Percentiles rank a stretch among this genome's conserved stretches.
These are phyloP conservation scores for Pseudogymnoascus sp. DNA, from an alignment of 2,329 filamentous ascomycete genomes.

Conservation along the genomic window DNA sequence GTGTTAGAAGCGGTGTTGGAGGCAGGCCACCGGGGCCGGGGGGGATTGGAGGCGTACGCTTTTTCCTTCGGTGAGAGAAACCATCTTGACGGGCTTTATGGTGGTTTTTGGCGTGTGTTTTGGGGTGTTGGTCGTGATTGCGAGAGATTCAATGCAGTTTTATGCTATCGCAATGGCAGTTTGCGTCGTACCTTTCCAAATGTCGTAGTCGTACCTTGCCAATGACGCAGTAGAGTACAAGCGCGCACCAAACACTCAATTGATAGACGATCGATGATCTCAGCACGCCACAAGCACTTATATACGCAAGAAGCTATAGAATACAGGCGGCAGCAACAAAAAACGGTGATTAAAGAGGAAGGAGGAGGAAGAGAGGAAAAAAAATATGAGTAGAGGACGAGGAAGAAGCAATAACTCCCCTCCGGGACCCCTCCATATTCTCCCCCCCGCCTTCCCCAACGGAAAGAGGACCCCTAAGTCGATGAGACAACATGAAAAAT, in stretches of 20 bases:
- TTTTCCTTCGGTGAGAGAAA: slow-evolving; percentile 11
- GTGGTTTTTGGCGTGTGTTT: neutral
- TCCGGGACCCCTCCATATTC: neutral
- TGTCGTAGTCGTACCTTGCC: slow-evolving; percentile 1
- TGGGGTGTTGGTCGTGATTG: neutral
- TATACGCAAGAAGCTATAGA: neutral
- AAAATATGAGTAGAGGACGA: neutral
- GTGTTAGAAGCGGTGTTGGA: neutral
- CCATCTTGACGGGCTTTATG: neutral
- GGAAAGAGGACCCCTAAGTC: neutral
- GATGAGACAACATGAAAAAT: neutral
- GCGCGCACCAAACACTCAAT: neutral
- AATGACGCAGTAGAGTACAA: neutral
- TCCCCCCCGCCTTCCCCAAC: neutral
- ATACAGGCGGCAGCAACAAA: neutral
- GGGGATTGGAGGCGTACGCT: slow-evolving; percentile 1
- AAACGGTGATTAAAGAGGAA: neutral
- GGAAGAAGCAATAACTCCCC: neutral
- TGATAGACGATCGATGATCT: slow-evolving; percentile 4
- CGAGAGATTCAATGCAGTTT: neutral
- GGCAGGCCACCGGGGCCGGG: neutral
- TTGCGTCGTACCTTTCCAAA: slow-evolving; percentile 1
- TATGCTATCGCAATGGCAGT: neutral
- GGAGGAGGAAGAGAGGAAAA: neutral
- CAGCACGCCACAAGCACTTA: slow-evolving; percentile 1